These are phyloP conservation scores for Zasmidium angulare DNA, from an alignment of 2,329 filamentous ascomycete genomes.

Conservation along the genomic window DNA sequence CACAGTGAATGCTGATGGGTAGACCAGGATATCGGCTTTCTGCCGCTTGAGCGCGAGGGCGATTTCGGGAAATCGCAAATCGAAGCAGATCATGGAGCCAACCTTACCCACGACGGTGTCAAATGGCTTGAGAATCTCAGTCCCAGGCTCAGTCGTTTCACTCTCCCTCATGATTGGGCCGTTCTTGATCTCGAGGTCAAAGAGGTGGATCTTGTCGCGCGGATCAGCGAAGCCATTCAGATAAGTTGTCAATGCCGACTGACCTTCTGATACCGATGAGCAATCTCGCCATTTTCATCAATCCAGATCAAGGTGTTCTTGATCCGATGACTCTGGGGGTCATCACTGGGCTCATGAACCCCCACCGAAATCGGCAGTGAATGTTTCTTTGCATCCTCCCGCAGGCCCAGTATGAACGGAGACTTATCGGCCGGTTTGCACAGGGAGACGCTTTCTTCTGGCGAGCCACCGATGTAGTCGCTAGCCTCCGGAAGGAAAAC, in stretches of 20 bases:
- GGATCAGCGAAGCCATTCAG: not conserved
- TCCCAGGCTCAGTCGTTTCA: constrained; percentile 67
- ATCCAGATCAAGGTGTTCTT: constrained; percentile 70
- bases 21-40: constrained; percentile 74
- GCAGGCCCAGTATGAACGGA: constrained; percentile 75
- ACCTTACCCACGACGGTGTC: constrained; percentile 71
- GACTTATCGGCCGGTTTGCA: constrained; percentile 65
- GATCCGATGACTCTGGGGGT: constrained; percentile 50
- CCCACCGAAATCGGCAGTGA: constrained; percentile 78
- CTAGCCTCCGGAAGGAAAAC: constrained; percentile 90
- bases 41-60: constrained; percentile 65
- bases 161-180: constrained; percentile 64
- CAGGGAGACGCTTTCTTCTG: constrained; percentile 68
- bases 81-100: constrained; percentile 85
- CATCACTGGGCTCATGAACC: constrained; percentile 70
- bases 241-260: not conserved
- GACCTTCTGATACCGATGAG: constrained; percentile 74
- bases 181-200: constrained; percentile 62
- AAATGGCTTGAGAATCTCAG: constrained; percentile 66
- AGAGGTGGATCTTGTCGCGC: constrained; percentile 61
- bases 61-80: constrained; percentile 80
- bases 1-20: constrained; percentile 87
- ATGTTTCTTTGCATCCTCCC: constrained; percentile 63
- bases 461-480: constrained; percentile 77
- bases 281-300: constrained; percentile 57